Evolutionary conservation across 768 basidiomycete genomes (phyloP), one percentile per base, ranked within the genome.

Genomic region (Podaxis sp.): DNA sequence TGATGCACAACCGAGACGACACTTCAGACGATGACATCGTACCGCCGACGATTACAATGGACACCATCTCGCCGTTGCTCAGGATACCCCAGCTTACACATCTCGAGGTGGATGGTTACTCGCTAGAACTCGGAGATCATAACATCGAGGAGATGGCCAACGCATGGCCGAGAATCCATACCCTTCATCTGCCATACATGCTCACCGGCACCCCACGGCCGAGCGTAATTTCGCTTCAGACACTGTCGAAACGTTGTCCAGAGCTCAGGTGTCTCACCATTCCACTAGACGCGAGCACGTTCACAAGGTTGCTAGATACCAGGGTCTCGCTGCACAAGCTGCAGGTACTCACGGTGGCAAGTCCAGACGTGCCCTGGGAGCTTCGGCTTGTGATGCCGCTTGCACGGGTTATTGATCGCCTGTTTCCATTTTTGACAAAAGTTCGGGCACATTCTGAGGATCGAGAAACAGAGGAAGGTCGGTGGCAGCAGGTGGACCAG

Each of bases 401-500:
- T 8, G 72, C 72, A 17, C 66, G 72, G 24, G 64, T 69, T 57
- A 65, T 73, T 17, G 74, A 73, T 43, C 67, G 67, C 41, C 58
- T 68, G 33, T 73, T 72, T 58, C 74, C 71, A 0, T 63, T 60
- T 9, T 29, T 73, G 51, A 61, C 56, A 38, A 62, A 43, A 22
- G 66, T 73, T 22, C 22, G 55, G 12, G 63, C 66, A 33, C 67
- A 66, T 40, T 65, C 65, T 17, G 66, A 33, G 33, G 33, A 33
- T 33, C 33, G 64, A 3, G 65, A 66, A 6, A 9, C 40, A 15
- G 70, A 70, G 50, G 65, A 43, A 8, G 71, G 69, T 7, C 63
- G 70, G 47, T 75, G 72, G 74, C 22, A 51, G 63, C 70, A 71
- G 58, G 66, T 73, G 33, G 63, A 71, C 37, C 70, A 73, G 12